Percentiles rank a stretch among this genome's conserved stretches.
These are phyloP conservation scores for Sophora flavescens DNA, from an alignment of 306 rosid genomes.

Conservation along the genomic window DNA sequence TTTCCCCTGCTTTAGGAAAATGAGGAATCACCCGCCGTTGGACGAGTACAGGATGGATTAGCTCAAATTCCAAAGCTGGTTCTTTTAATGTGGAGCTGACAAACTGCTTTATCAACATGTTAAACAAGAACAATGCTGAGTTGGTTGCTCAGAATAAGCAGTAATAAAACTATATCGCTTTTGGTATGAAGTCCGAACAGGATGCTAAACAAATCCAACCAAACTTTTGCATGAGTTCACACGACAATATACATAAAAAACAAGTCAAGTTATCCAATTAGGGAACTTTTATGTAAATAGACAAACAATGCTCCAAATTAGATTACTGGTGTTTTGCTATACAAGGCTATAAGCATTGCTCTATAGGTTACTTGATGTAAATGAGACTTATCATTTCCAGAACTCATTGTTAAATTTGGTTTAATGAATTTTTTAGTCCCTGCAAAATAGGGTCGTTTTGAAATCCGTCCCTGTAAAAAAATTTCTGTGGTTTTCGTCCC, in stretches of 20 bases:
- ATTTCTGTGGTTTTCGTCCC: too few species aligned
- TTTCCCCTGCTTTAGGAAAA: conserved; percentile 65
- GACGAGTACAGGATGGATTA: conserved; percentile 75
- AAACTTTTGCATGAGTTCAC: not conserved
- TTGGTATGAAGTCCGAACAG: conserved; percentile 18
- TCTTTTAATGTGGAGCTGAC: conserved; percentile 80
- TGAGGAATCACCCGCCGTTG: conserved; percentile 75
- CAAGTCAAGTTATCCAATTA: conserved; percentile 4
- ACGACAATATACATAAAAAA: not conserved
- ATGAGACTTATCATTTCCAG: conserved; percentile 11
- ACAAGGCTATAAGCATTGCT: not conserved
- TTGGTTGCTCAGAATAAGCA: conserved; percentile 22
- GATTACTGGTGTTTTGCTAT: not conserved
- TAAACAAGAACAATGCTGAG: conserved; percentile 32
- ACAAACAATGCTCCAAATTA: conserved; percentile 9
- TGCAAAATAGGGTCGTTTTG: too few species aligned
- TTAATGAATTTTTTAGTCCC: too few species aligned
- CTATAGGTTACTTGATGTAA: conserved; percentile 10
- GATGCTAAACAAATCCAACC: conserved; percentile 20
- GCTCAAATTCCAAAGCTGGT: conserved; percentile 77
- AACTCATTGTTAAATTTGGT: conserved; percentile 6
- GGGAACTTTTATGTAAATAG: not conserved
- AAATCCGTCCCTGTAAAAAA: too few species aligned
- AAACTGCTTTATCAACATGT: conserved; percentile 60
- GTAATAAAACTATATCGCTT: not conserved